These are phyloP conservation scores for Balakata baccata DNA, from an alignment of 345 rosid genomes.

Conservation along the genomic window DNA sequence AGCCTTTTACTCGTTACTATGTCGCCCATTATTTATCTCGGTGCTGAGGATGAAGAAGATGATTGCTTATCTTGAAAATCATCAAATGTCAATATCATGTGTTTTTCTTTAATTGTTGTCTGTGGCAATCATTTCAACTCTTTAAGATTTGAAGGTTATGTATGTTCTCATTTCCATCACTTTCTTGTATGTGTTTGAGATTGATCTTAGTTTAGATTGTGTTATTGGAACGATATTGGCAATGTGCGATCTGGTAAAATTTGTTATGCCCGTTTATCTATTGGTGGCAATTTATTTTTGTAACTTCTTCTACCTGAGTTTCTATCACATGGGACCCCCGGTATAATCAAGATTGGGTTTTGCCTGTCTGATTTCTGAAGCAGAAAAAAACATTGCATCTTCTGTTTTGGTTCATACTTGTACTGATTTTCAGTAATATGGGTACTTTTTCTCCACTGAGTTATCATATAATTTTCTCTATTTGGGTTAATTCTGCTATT, in stretches of 20 bases:
- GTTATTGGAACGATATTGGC: background rate
- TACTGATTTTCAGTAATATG: background rate
- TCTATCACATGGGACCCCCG: no score
- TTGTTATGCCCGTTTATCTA: background rate
- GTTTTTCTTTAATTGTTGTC: background rate
- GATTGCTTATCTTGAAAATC: background rate
- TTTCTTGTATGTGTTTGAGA: no score
- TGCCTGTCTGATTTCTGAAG: background rate
- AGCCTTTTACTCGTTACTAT: background rate
- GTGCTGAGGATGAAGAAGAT: background rate
- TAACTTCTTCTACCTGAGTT: no score
- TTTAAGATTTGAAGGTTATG: slow-evolving; percentile 4
- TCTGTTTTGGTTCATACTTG: background rate
- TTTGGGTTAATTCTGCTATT: background rate
- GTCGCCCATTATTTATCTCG: background rate
- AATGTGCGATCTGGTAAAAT: background rate
- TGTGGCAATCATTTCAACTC: background rate
- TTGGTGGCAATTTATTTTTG: no score
- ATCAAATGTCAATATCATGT: no score
- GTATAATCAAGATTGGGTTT: no score
- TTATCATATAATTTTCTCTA: background rate
- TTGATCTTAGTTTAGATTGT: background rate
- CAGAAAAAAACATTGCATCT: background rate
- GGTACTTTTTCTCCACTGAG: no score
- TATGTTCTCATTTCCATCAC: no score